phyloP scores from a whole-genome alignment of 2,329 filamentous ascomycete genomes.

The Neofusicoccum parvum region DNA sequence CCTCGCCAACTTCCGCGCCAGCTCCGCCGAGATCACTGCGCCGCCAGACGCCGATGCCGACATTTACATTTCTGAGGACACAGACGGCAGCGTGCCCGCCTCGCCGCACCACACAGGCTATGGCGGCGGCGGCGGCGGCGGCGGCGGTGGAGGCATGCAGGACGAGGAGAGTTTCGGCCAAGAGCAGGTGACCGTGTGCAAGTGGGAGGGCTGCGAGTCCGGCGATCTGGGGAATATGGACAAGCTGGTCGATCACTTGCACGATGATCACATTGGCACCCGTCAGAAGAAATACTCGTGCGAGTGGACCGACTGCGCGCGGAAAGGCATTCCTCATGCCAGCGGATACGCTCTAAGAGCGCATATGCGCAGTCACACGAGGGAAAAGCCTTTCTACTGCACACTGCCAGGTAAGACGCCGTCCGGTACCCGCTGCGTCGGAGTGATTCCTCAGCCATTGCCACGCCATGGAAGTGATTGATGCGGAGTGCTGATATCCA shows the following conservation, averaged over 20 bases:
- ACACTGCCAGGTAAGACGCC: constrained; percentile 73
- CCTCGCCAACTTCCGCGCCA: constrained; percentile 27
- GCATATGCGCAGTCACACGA: constrained; percentile 95
- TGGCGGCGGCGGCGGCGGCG: constrained; percentile 47
- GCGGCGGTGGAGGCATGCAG: constrained; percentile 26
- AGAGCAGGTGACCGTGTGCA: constrained; percentile 51
- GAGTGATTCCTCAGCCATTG: neutral
- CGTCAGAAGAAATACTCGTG: constrained; percentile 97
- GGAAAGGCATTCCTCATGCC: constrained; percentile 89
- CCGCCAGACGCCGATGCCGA: constrained; percentile 41
- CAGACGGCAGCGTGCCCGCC: constrained; percentile 72
- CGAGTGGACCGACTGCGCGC: constrained; percentile 87
- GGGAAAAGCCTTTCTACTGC: constrained; percentile 98
- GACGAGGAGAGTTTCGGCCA: constrained; percentile 26
- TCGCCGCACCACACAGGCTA: constrained; percentile 48
- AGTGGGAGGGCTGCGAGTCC: constrained; percentile 55
- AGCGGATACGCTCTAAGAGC: constrained; percentile 95
- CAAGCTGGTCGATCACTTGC: constrained; percentile 57
- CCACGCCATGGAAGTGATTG: neutral
- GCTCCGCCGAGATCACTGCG: constrained; percentile 29
- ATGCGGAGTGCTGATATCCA: neutral
- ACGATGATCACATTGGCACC: constrained; percentile 90
- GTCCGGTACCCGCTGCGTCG: constrained; percentile 32
- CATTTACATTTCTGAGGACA: constrained; percentile 84
- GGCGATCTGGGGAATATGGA: constrained; percentile 55